Percentiles rank a stretch among this genome's conserved stretches.
Evolutionary conservation across 192 early-diverging fungal genomes (phyloP).

Genomic region (Podila clonocystis): DNA sequence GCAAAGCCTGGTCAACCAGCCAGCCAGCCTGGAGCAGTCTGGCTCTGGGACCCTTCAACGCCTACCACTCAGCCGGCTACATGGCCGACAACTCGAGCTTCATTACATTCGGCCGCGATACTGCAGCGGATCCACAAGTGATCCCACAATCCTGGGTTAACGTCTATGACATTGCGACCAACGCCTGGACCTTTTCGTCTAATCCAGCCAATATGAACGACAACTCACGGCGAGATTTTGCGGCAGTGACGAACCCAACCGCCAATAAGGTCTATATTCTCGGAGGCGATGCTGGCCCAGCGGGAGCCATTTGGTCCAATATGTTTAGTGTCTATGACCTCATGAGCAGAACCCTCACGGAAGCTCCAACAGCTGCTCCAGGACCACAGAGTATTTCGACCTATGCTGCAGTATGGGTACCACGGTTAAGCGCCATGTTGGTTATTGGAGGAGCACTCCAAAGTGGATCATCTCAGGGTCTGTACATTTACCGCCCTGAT

Average conservation of each 20-base stretch:
- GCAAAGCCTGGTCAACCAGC: constrained; percentile 23
- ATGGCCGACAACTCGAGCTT: constrained; percentile 33
- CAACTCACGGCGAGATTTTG: constrained; percentile 32
- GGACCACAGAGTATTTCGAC: constrained; percentile 26
- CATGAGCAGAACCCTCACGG: constrained; percentile 9
- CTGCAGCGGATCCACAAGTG: constrained; percentile 7
- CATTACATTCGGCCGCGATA: constrained; percentile 44
- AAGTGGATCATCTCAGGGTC: neutral
- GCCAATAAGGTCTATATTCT: constrained; percentile 34
- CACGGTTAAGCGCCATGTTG: constrained; percentile 20
- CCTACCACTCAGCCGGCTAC: constrained; percentile 41
- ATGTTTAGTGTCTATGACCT: constrained; percentile 23
- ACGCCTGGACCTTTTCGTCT: neutral
- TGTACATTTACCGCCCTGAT: constrained; percentile 23
- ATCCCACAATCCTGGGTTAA: constrained; percentile 19
- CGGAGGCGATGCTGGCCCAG: constrained; percentile 23
- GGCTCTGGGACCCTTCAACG: constrained; percentile 23
- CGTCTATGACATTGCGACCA: constrained; percentile 26
- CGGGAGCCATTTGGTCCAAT: constrained; percentile 4
- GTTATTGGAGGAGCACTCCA: constrained; percentile 32
- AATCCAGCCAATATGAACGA: constrained; percentile 22
- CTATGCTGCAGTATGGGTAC: constrained; percentile 31
- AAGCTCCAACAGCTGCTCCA: constrained; percentile 5
- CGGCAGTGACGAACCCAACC: constrained; percentile 21
- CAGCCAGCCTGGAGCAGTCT: constrained; percentile 26